Conservation (phyloP, 2,329 filamentous ascomycete species). For the Cadophora sp. region DNA sequence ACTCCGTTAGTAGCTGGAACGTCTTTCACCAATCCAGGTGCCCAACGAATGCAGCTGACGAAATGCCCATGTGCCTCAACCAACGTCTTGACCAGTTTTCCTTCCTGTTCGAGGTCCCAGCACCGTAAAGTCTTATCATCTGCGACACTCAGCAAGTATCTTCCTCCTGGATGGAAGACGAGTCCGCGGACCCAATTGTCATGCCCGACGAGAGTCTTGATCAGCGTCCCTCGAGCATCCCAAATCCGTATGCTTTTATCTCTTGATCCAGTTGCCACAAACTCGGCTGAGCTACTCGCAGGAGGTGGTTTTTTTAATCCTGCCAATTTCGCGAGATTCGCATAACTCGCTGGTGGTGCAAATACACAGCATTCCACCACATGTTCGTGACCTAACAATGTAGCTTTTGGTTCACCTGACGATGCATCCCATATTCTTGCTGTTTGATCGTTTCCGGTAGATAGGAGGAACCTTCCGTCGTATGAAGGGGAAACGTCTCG, state of each 20-base stretch:
- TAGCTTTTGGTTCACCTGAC: constrained; percentile 74
- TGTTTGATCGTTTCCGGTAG: constrained; percentile 82
- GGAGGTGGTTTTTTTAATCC: constrained; percentile 84
- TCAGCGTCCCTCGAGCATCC: constrained; percentile 82
- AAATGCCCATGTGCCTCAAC: constrained; percentile 83
- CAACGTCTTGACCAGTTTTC: constrained; percentile 85
- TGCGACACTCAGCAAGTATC: constrained; percentile 83
- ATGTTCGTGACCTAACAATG: constrained; percentile 86
- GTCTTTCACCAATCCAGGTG: constrained; percentile 75
- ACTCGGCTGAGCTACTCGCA: constrained; percentile 78
- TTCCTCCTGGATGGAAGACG: constrained; percentile 90
- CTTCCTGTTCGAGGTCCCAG: constrained; percentile 92
- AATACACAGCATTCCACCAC: constrained; percentile 85
- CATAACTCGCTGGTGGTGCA: constrained; percentile 80
- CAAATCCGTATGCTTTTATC: constrained; percentile 92
- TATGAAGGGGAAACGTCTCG: constrained; percentile 82
- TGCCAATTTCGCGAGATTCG: constrained; percentile 77
- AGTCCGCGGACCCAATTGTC: constrained; percentile 93
- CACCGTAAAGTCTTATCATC: constrained; percentile 94
- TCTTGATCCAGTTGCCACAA: constrained; percentile 85
- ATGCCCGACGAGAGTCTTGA: constrained; percentile 85
- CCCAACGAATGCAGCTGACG: constrained; percentile 87
- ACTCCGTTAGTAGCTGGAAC: constrained; percentile 52
- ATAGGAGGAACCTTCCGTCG: constrained; percentile 84
- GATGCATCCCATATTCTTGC: constrained; percentile 86